Evolutionary conservation across 345 rosid genomes (phyloP).

Genomic region (Alliaria petiolata): DNA sequence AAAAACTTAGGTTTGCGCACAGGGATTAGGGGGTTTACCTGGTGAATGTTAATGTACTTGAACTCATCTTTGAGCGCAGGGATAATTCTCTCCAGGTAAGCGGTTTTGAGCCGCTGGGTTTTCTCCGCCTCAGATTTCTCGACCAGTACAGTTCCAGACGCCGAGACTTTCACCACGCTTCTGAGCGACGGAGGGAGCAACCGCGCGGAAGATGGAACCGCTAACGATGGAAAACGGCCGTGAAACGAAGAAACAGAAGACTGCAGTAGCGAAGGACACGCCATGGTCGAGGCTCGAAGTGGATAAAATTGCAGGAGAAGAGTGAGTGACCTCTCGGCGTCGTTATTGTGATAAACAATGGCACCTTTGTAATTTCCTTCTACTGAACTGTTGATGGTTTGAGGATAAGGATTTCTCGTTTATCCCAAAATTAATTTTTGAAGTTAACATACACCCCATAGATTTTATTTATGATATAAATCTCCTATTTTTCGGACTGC

Average conservation of each 20-base stretch:
- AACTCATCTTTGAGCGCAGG: conserved; percentile 87
- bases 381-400: not conserved
- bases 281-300: conserved; percentile 42
- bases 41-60: conserved; percentile 68
- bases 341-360: not conserved
- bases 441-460: not conserved
- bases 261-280: conserved; percentile 46
- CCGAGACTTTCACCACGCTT: conserved; percentile 50
- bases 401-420: conserved; percentile 25
- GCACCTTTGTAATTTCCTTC: conserved; percentile 19
- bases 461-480: not conserved
- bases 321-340: not conserved
- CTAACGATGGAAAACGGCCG: conserved; percentile 41
- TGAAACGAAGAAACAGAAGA: conserved; percentile 56
- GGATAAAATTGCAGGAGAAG: conserved; percentile 25
- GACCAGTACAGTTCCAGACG: conserved; percentile 58
- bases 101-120: conserved; percentile 55
- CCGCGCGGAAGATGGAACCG: conserved; percentile 37
- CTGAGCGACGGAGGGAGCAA: conserved; percentile 23
- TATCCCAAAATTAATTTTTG: not conserved
- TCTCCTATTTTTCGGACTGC: too few relatives aligned
- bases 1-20: not conserved
- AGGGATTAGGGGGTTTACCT: conserved; percentile 39
- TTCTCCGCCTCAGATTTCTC: conserved; percentile 82
- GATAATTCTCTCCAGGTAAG: conserved; percentile 72